phyloP scores from a whole-genome alignment of 2,329 filamentous ascomycete genomes.

The Talaromyces sp. region DNA sequence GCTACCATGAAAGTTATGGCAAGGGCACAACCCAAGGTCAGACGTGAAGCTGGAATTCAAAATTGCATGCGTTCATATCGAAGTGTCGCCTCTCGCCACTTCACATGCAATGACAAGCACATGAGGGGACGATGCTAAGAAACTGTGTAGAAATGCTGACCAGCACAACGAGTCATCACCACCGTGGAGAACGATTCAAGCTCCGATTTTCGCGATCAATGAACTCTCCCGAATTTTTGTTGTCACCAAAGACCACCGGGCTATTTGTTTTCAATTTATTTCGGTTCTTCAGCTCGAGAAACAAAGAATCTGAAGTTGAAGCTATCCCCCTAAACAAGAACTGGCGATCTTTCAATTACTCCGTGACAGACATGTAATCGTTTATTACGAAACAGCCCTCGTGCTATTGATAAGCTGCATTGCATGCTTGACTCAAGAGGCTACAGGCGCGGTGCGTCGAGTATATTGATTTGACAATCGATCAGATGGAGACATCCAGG shows the following conservation, averaged over 20 bases:
- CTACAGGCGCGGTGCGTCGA: neutral
- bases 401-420: neutral
- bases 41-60: neutral
- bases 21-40: neutral
- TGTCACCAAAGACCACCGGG: neutral
- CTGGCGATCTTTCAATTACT: neutral
- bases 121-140: neutral
- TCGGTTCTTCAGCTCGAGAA: neutral
- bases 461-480: neutral
- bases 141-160: neutral
- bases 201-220: slow-evolving; percentile 10
- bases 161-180: neutral
- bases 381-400: neutral
- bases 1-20: neutral
- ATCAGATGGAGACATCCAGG: neutral
- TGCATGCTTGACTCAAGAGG: neutral
- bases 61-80: neutral
- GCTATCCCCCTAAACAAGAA: neutral
- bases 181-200: neutral
- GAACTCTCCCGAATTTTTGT: slow-evolving; percentile 40
- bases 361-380: neutral
- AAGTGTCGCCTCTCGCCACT: neutral
- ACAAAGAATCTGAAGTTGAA: neutral
- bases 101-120: neutral
- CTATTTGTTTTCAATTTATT: slow-evolving; percentile 3